Percentiles rank a stretch among this genome's conserved stretches.
Conservation (phyloP, 2,329 filamentous ascomycete species). For the Cercospora brassicicola region DNA sequence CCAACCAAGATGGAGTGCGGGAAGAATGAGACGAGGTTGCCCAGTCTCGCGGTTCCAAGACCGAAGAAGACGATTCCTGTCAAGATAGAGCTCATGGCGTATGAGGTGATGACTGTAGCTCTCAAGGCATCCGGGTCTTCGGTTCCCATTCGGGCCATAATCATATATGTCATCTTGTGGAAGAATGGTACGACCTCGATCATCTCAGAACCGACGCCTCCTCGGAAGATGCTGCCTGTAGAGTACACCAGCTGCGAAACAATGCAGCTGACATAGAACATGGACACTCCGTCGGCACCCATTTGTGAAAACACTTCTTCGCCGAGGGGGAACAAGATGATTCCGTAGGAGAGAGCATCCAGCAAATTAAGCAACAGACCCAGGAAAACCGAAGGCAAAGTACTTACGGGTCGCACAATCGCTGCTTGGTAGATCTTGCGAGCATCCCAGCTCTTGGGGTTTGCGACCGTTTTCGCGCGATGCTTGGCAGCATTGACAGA, state of each 20-base stretch:
- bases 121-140: constrained; percentile 82
- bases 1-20: constrained; percentile 94
- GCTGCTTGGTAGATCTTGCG: constrained; percentile 63
- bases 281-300: constrained; percentile 91
- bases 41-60: constrained; percentile 83
- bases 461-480: constrained; percentile 44
- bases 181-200: constrained; percentile 99
- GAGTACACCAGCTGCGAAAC: constrained; percentile 90
- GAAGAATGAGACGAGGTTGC: constrained; percentile 94
- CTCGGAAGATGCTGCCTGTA: constrained; percentile 81
- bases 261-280: constrained; percentile 98
- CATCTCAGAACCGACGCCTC: constrained; percentile 92
- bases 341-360: constrained; percentile 93
- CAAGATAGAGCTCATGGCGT: constrained; percentile 83
- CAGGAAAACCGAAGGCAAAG: constrained; percentile 81
- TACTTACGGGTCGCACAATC: constrained; percentile 66
- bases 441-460: constrained; percentile 72
- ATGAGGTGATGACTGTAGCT: constrained; percentile 90
- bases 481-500: constrained; percentile 24
- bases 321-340: constrained; percentile 84
- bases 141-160: constrained; percentile 73
- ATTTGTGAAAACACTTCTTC: constrained; percentile 80
- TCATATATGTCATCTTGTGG: constrained; percentile 94
- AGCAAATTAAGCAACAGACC: constrained; percentile 88
- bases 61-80: constrained; percentile 89